These are phyloP conservation scores for Naematelia aurantialba DNA, from an alignment of 768 basidiomycete genomes.

Conservation along the genomic window DNA sequence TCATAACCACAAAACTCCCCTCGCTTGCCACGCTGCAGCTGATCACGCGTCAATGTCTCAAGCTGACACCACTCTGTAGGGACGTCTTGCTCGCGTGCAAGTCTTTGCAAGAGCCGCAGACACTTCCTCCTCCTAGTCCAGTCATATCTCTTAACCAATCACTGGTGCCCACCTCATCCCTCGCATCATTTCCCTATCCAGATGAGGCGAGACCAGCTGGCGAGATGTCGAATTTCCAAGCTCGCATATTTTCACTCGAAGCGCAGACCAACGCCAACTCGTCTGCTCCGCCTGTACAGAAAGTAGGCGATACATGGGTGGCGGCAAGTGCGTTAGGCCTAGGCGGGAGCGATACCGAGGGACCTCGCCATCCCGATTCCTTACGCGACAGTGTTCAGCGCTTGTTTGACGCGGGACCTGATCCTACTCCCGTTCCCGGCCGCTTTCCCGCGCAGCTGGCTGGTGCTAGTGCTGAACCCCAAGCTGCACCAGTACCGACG, in stretches of 20 bases:
- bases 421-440: constrained; percentile 1
- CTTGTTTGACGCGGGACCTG: constrained; percentile 38
- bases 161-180: constrained; percentile 7
- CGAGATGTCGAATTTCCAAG: constrained; percentile 14
- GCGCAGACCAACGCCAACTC: constrained; percentile 3
- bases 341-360: constrained; percentile 1
- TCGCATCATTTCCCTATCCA: neutral
- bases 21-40: neutral
- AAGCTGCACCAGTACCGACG: neutral
- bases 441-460: no score
- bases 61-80: constrained; percentile 20
- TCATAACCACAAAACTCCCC: neutral
- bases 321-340: constrained; percentile 32
- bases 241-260: constrained; percentile 14
- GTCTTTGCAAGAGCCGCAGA: constrained; percentile 17
- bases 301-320: constrained; percentile 43
- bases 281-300: constrained; percentile 36
- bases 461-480: neutral
- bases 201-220: constrained; percentile 1
- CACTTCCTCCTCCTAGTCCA: constrained; percentile 41
- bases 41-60: neutral
- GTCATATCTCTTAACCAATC: constrained; percentile 12
- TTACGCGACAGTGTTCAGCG: constrained; percentile 34
- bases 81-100: constrained; percentile 44
- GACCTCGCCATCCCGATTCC: constrained; percentile 5